Base-by-base conservation (phyloP, 768 basidiomycete genomes). In the Amanita exitialis region DNA sequence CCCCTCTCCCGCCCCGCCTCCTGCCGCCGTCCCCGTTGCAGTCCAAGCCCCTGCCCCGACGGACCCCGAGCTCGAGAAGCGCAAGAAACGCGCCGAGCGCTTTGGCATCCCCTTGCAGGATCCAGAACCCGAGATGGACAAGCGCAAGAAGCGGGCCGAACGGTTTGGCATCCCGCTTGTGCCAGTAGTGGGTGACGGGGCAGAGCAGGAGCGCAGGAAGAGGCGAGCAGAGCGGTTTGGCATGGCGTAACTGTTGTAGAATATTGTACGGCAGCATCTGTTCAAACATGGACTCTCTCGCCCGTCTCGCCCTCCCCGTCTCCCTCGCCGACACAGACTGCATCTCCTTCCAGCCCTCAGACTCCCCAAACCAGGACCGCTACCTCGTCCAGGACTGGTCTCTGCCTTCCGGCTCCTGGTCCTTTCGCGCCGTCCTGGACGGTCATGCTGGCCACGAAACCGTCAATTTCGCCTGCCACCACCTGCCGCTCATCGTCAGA, bases 71-170 rank as follows among this genome's bases (percentile, higher is more conserved):
- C 37, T 42, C 7, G 52, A 53, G 18, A 53, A 47, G 45, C 44
- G 43, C 27, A 53, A 47, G 32, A 21, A 42, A 28, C 52, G 50
- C 13, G 50, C 50, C 6, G 50, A 51, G 21, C 41, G 50, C 0
- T 51, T 51, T 20, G 50, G 50, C 21, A 48, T 38, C 13, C 43
- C 47, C 16, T n/a, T 49, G 16, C n/a, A 32, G 7, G 71, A 75
- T 62, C 58, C 48, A 7, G 58, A 21, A 4, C 53, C 49, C 34
- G 62, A 63, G 39, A 4, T 67, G 39, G 81, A 80, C 56, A 71
- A 71, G 47, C 68, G 82, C 39, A 74, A 62, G 59, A 84, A 78
- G 62, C 68, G 83, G n/a, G 80, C 80, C 34, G 81, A 81, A 58
- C 73, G 83, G 18, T 86, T 86, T 63, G 79, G 77, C 18, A 50